Evolutionary conservation across 73 alveolate genomes (phyloP).

Genomic region (Blepharisma stoltei): DNA sequence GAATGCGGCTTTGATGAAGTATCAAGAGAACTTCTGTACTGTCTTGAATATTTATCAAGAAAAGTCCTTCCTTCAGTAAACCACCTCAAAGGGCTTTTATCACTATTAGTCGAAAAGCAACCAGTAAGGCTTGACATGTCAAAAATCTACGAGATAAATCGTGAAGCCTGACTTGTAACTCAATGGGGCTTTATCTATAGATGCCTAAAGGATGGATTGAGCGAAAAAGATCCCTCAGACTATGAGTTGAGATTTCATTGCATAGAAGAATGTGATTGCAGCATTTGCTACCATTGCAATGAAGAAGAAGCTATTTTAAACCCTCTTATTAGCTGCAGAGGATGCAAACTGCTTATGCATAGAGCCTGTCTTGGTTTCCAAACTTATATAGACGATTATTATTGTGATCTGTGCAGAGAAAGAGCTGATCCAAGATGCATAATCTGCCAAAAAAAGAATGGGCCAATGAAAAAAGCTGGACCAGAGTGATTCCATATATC

Average conservation of each 20-base stretch:
- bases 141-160: not conserved
- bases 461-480: conserved; percentile 15
- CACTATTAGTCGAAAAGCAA: not conserved
- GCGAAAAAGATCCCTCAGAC: not conserved
- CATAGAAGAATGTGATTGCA: not conserved
- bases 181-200: conserved; percentile 17
- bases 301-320: conserved; percentile 12
- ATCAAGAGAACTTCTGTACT: not conserved
- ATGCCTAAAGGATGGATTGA: not conserved
- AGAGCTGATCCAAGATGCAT: not conserved
- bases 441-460: not conserved
- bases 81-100: not conserved
- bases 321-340: conserved; percentile 3
- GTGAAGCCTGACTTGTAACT: not conserved
- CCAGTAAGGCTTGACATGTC: not conserved
- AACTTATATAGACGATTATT: not conserved
- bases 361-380: conserved; percentile 3
- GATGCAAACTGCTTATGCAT: conserved; percentile 29
- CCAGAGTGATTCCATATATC: not conserved
- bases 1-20: conserved; percentile 6
- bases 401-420: not conserved
- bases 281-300: conserved; percentile 2
- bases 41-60: not conserved
- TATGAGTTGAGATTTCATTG: not conserved
- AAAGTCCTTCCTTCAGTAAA: conserved; percentile 14